phyloP scores from a whole-genome alignment of 306 rosid species.

The Inga laurina region DNA sequence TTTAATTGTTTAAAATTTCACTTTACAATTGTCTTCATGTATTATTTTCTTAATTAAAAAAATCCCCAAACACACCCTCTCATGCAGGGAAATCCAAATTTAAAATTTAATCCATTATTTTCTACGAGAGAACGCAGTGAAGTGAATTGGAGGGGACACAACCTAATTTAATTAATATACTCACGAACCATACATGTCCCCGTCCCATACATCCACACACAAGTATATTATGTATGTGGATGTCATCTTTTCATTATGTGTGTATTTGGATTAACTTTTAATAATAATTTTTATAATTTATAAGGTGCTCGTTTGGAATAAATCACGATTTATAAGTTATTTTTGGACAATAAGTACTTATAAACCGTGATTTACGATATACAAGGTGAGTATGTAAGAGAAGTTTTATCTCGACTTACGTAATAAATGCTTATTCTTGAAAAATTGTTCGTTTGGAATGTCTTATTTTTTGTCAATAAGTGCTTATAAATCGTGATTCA shows the following conservation, averaged over 20 bases:
- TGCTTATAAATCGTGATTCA: too few species aligned
- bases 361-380: too few species aligned
- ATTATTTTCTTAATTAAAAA: neutral
- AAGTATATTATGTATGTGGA: neutral
- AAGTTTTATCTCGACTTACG: too few species aligned
- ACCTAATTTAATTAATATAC: neutral
- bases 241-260: neutral
- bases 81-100: neutral
- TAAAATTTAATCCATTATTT: neutral
- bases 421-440: too few species aligned
- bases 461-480: too few species aligned
- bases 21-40: neutral
- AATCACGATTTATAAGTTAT: too few species aligned
- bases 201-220: neutral
- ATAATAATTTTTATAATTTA: too few species aligned
- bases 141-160: neutral
- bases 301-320: fast-evolving
- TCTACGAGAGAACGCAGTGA: neutral
- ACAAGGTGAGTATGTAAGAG: too few species aligned
- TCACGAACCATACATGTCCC: neutral
- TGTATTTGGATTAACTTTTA: too few species aligned
- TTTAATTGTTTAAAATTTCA: neutral
- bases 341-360: too few species aligned
- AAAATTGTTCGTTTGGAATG: too few species aligned
- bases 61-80: neutral